Evolutionary conservation across 140 eudicot species (phyloP), one percentile per base, ranked within the genome.

Genomic region (Ambrosia hybrid): DNA sequence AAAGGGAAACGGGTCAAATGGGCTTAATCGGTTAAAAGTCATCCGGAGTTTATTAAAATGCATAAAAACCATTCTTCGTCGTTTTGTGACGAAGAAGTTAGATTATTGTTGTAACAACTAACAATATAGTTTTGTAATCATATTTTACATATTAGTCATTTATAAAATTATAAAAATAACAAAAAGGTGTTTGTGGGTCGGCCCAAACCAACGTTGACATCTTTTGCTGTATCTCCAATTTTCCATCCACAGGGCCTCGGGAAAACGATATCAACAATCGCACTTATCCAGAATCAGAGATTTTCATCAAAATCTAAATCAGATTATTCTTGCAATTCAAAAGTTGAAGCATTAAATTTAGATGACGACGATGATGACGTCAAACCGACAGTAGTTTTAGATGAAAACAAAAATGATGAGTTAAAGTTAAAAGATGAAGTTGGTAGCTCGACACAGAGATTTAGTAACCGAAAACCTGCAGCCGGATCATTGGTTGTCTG

Each of bases 401-500:
- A 75, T 39, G 78, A 79, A 70, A 73, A 65, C 12, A 76, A 85
- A 70, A 82, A 71, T 34, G 88, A 80, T 41, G 57, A 62, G 69
- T 85, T 34, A 70, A 80, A 66, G 74, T 12, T 61, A 61, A 61
- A 12, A 61, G 57, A 78, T 79, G 63, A 76, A 77, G 67, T 72
- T 2, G 86, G 93, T 68, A 76, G 85, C 66, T 75, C 90, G 12
- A 63, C 61, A 12, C 75, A 33, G 51, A 67, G 68, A n/a, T 71
- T 80, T 30, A 81, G 76, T 16, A 64, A 83, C 53, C 70, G 77
- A 75, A 87, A 88, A 83, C 95, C 95, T 1, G 67, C 78, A 36
- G 98, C 95, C 4, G 98, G 98, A 15, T 89, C 98, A 60, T 67
- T 92, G 70, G 88, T 92, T 62, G 92, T 92, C 49, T 92, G 98